Base-by-base conservation (phyloP, 371 early-diverging fungal species). In the Lichtheimia hyalospora region DNA sequence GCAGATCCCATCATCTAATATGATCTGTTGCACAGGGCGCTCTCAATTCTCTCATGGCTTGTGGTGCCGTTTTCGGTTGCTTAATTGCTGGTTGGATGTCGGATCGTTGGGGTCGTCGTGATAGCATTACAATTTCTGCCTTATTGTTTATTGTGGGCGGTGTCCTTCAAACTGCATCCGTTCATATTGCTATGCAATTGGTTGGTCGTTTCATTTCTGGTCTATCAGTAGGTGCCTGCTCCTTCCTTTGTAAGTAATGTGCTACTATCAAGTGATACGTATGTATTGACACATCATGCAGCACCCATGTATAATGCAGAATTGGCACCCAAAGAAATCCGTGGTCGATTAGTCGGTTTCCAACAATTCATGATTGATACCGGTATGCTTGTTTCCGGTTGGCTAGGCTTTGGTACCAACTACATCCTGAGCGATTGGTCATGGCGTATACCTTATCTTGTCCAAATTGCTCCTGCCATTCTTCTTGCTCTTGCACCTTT, bases 271-370 rank as follows among this genome's bases (percentile, higher is more conserved):
- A 25, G 18, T 46, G 28, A 14, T 12, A 16, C 28, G 10, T 28
- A 14, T 24, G 3, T 14, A 46, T 24, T 53, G 41, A 40, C 18
- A 16, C 60, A 59, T 15, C 24, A 52, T 42, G 15, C 14, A 61
- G 95, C 92, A 14, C 97, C 98, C 4, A 74, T 91, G 52, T 98
- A 92, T 74, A 90, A 94, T 68, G 85, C 93, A 23, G 93, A 96
- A 58, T 55, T 85, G 23, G 87, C 95, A 13, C 81, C 81, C 55
- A 74, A 75, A 57, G 73, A 74, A 61, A 75, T 75, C 23, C 81
- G 81, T 74, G 81, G 81, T 58, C 72, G 75, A 57, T 60, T 81
- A 14, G 73, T 81, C 51, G 70, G 74, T 40, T 67, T 77, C 52
- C 78, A 81, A 52, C 81, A 81, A 51, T 55, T 77, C 41, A 72